These are phyloP conservation scores for Purshia tridentata DNA, from an alignment of 306 rosid genomes.

Conservation along the genomic window DNA sequence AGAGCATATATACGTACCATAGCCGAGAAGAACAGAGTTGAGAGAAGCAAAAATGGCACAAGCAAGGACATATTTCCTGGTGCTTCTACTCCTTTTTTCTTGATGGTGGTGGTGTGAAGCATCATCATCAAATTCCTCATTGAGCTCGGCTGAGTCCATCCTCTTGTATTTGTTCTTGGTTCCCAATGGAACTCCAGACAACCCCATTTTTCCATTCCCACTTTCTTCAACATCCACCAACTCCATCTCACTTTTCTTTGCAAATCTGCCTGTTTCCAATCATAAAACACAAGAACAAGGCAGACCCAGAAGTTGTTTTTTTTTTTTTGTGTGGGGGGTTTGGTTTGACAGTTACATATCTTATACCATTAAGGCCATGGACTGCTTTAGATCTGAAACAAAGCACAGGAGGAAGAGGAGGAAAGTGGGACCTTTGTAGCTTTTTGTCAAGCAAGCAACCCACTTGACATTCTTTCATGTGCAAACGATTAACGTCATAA, in stretches of 20 bases:
- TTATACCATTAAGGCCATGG: slow-evolving; percentile 18
- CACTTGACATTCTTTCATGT: slow-evolving; percentile 16
- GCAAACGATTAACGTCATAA: slow-evolving; percentile 1
- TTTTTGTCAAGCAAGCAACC: slow-evolving; percentile 40
- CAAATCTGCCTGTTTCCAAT: slow-evolving; percentile 3
- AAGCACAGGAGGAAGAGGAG: neutral
- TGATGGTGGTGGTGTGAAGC: slow-evolving; percentile 41
- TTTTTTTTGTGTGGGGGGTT: neutral
- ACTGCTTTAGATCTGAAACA: slow-evolving; percentile 51
- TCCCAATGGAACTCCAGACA: slow-evolving; percentile 67
- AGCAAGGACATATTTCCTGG: slow-evolving; percentile 74
- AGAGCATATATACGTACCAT: slow-evolving; percentile 48
- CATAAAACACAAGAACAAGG: slow-evolving; percentile 7
- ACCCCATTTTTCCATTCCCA: slow-evolving; percentile 61
- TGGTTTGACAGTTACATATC: slow-evolving; percentile 29
- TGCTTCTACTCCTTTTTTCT: slow-evolving; percentile 37
- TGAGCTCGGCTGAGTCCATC: slow-evolving; percentile 55
- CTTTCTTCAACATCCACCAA: slow-evolving; percentile 50
- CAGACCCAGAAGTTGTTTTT: slow-evolving; percentile 20
- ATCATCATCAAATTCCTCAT: slow-evolving; percentile 46
- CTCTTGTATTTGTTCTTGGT: slow-evolving; percentile 71
- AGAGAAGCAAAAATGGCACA: slow-evolving; percentile 95
- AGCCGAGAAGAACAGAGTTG: slow-evolving; percentile 93
- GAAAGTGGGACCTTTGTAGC: slow-evolving; percentile 23
- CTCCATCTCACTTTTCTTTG: slow-evolving; percentile 40